phyloP scores from a whole-genome alignment of 139 green algal genomes.

The Coelastrella sp. region DNA sequence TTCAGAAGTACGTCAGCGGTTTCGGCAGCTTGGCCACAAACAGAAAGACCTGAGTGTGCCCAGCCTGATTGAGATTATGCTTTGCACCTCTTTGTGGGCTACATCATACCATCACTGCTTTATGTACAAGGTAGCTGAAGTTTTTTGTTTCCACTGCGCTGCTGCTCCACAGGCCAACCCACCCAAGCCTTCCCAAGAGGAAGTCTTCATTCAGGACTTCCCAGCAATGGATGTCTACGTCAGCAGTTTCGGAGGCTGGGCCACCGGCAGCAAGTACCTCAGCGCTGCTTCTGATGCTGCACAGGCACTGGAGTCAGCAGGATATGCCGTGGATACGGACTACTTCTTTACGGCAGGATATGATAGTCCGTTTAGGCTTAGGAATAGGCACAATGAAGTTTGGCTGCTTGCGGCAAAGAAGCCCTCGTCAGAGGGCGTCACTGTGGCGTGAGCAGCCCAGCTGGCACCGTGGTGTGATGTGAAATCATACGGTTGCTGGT shows the following conservation, averaged over 20 bases:
- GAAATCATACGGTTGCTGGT: too few species aligned
- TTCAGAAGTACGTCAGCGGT: too few species aligned
- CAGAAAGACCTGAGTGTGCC: too few species aligned
- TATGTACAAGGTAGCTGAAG: too few species aligned
- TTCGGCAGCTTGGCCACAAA: too few species aligned
- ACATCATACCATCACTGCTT: too few species aligned
- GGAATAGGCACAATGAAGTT: conserved; percentile 67
- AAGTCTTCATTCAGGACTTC: conserved; percentile 61
- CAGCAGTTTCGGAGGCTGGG: conserved; percentile 65
- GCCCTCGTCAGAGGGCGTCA: background rate
- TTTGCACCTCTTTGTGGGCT: too few species aligned
- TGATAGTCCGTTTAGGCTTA: conserved; percentile 64
- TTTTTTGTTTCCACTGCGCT: background rate
- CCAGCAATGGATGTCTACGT: conserved; percentile 68
- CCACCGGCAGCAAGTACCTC: conserved; percentile 59
- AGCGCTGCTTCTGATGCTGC: conserved; percentile 43
- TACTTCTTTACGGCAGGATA: conserved; percentile 66
- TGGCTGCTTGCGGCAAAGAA: conserved; percentile 49
- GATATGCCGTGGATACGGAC: background rate
- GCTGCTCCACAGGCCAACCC: conserved; percentile 54
- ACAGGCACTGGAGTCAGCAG: conserved; percentile 37
- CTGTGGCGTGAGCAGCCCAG: background rate
- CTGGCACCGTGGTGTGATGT: background rate
- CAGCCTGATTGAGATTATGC: too few species aligned
- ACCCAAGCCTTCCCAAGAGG: conserved; percentile 64